Conservation (phyloP, 208 protist species). For the Trichomonas tenax region DNA sequence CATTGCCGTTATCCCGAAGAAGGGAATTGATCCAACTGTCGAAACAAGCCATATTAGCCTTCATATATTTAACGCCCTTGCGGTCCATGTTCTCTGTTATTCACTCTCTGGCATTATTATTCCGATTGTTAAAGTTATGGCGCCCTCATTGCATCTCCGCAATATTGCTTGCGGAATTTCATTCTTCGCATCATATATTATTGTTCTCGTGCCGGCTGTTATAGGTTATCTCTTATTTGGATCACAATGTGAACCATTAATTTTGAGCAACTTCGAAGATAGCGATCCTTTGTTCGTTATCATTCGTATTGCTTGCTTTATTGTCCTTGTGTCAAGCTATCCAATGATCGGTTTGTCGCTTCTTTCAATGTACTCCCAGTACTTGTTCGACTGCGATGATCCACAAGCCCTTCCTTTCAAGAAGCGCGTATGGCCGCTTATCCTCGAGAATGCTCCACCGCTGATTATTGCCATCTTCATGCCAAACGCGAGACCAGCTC, state of each 20-base stretch:
- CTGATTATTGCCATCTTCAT: background rate
- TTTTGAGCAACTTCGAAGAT: background rate
- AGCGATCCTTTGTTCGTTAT: background rate
- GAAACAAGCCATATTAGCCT: background rate
- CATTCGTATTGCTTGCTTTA: background rate
- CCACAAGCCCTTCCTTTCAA: background rate
- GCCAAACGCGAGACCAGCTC: background rate
- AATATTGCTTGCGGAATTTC: background rate
- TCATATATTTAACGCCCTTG: background rate
- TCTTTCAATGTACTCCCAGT: background rate
- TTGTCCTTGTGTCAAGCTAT: background rate
- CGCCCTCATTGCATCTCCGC: background rate
- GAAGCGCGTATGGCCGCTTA: background rate
- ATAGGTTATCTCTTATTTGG: background rate
- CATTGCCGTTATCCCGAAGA: background rate
- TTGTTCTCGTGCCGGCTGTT: background rate
- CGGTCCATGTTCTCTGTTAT: background rate
- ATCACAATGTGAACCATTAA: background rate
- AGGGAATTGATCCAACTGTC: background rate
- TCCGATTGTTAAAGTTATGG: background rate
- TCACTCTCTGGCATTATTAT: background rate
- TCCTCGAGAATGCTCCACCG: background rate
- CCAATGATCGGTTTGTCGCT: background rate
- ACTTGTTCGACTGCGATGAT: background rate
- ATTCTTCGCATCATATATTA: background rate